A percentile compares a stretch with the other conserved stretches of the same genome.
phyloP scores from a whole-genome alignment of 257 asterid genomes.

The Phtheirospermum japonicum region DNA sequence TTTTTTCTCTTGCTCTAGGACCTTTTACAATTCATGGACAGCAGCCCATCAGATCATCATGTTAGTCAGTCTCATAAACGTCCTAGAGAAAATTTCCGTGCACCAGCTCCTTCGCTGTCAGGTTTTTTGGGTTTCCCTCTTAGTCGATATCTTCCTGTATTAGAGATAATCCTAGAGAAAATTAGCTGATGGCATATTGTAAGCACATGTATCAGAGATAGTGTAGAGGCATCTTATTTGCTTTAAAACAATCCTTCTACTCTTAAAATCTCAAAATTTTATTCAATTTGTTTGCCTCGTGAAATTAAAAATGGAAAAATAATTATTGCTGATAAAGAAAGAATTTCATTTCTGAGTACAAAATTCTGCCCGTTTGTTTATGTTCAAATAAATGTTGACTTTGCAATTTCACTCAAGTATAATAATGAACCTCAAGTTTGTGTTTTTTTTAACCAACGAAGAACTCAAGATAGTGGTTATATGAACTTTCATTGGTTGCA shows the following conservation, averaged over 20 bases:
- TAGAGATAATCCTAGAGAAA: slow-evolving; percentile 15
- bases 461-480: neutral
- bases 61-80: slow-evolving; percentile 73
- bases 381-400: neutral
- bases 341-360: neutral
- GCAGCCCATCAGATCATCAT: slow-evolving; percentile 81
- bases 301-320: neutral
- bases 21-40: slow-evolving; percentile 84
- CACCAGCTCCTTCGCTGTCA: slow-evolving; percentile 41
- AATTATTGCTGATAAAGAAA: slow-evolving; percentile 1
- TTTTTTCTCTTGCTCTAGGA: slow-evolving; percentile 52
- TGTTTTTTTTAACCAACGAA: slow-evolving; percentile 5
- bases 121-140: slow-evolving; percentile 27
- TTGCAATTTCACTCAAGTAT: slow-evolving; percentile 7
- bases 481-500: slow-evolving; percentile 32
- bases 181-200: slow-evolving; percentile 6
- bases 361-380: neutral
- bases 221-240: slow-evolving; percentile 16
- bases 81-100: slow-evolving; percentile 68
- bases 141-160: neutral
- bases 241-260: neutral
- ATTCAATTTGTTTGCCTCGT: neutral
- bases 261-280: slow-evolving; percentile 4
- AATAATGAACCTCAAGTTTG: neutral
- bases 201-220: neutral